Percentiles rank a stretch among this genome's conserved stretches.
phyloP scores from a whole-genome alignment of 2,329 filamentous ascomycete genomes.

The Leptographium radiaticola region DNA sequence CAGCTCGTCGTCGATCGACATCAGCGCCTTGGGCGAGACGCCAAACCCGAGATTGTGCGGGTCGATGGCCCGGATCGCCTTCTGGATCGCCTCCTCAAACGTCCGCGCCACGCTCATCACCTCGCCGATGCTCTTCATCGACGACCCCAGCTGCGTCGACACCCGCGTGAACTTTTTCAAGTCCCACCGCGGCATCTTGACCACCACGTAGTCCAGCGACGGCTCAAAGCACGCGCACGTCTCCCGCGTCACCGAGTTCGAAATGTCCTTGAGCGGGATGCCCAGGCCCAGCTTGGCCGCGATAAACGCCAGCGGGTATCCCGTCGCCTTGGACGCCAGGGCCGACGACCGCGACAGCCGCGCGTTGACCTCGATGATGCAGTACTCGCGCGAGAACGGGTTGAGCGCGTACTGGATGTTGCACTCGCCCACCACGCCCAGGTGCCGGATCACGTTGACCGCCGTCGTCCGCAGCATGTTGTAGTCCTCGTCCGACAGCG shows the following conservation, averaged over 20 bases:
- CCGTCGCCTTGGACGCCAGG: conserved; percentile 90
- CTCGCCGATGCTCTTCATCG: conserved; percentile 99
- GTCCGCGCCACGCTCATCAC: conserved; percentile 97
- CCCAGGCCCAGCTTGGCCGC: conserved; percentile 91
- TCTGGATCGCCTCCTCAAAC: conserved; percentile 97
- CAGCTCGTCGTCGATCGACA: conserved; percentile 91
- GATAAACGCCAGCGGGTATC: conserved; percentile 91
- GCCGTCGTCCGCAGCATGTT: conserved; percentile 97
- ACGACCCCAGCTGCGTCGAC: conserved; percentile 88
- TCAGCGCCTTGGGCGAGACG: conserved; percentile 68
- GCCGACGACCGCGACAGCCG: conserved; percentile 91
- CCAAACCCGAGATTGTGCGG: conserved; percentile 93
- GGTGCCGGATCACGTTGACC: conserved; percentile 91
- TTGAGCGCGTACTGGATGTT: conserved; percentile 98
- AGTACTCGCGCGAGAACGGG: conserved; percentile 90
- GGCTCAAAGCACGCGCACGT: conserved; percentile 98
- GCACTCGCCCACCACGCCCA: conserved; percentile 95
- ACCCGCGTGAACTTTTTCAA: conserved; percentile 97
- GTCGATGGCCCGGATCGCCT: conserved; percentile 90
- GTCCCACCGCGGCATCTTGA: conserved; percentile 98
- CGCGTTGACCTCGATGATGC: conserved; percentile 98
- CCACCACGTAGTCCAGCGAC: conserved; percentile 92
- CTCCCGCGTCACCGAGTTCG: conserved; percentile 87
- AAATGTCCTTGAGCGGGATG: conserved; percentile 91
- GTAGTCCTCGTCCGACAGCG: conserved; percentile 93